Conservation (phyloP, 179 eudicot genomes). For the Actinidia polygama region DNA sequence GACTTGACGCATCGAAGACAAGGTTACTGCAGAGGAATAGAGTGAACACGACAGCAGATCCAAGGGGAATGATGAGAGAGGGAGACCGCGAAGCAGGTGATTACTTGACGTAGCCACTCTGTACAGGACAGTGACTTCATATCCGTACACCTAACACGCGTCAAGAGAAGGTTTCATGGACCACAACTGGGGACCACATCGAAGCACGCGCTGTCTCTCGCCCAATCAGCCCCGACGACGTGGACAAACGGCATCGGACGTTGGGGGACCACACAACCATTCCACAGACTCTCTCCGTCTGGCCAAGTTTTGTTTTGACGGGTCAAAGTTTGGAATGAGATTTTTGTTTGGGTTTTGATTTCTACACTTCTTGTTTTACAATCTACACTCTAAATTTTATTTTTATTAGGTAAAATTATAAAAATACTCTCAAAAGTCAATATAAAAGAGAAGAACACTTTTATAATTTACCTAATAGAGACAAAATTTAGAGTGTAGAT, state of each 20-base stretch:
- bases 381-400: no score
- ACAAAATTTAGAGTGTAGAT: no score
- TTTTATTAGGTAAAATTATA: no score
- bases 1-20: no score
- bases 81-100: constrained; percentile 19
- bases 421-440: no score
- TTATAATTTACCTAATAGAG: no score
- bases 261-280: background rate
- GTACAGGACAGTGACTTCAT: background rate
- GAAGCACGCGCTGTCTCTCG: background rate
- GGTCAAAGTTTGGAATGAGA: no score
- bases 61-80: background rate
- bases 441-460: no score
- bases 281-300: background rate
- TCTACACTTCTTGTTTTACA: no score
- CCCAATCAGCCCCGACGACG: background rate
- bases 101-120: background rate
- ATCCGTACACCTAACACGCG: constrained; percentile 18
- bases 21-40: background rate
- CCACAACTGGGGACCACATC: constrained; percentile 15
- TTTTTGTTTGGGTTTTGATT: no score
- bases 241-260: background rate
- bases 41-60: constrained; percentile 4
- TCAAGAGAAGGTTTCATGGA: background rate
- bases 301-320: no score